Percentiles rank a stretch among this genome's conserved stretches.
Evolutionary conservation across 176 grass and related monocot genomes (phyloP).

Genomic region (Oryza rufipogon): DNA sequence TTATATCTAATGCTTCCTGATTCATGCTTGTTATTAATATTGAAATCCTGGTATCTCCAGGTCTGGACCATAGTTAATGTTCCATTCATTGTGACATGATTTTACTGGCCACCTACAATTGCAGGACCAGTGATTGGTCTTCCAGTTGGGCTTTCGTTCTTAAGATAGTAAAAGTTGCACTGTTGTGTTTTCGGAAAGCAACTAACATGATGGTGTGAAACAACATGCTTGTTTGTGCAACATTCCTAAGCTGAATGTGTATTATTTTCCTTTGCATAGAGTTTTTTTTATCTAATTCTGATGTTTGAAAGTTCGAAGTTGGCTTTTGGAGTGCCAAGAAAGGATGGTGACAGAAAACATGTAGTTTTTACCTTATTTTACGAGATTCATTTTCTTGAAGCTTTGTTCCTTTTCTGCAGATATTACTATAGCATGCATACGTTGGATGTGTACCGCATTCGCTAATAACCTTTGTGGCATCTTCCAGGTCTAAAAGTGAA

Average conservation of each 20-base stretch:
- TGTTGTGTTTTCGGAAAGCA: neutral
- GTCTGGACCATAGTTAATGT: slow-evolving; percentile 2
- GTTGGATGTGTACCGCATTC: neutral
- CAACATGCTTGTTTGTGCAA: neutral
- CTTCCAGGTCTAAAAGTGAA: slow-evolving; percentile 67
- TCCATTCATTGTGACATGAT: neutral
- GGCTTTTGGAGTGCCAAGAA: slow-evolving; percentile 14
- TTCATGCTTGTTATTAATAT: slow-evolving; percentile 28
- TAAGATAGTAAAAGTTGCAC: neutral
- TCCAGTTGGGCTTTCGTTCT: neutral
- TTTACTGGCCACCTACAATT: neutral
- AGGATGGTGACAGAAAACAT: neutral
- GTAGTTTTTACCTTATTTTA: neutral
- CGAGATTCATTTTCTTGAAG: neutral
- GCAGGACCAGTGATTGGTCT: neutral
- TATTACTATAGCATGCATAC: neutral
- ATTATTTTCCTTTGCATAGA: neutral
- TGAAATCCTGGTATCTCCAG: neutral
- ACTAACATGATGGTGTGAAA: neutral
- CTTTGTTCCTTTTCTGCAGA: neutral
- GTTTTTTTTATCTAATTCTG: neutral
- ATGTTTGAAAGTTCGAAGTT: slow-evolving; percentile 19
- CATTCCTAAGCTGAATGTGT: neutral
- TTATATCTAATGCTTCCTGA: slow-evolving; percentile 2
- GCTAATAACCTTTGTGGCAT: slow-evolving; percentile 20